These are phyloP conservation scores for Bipolaris victoriae DNA, from an alignment of 2,329 filamentous ascomycete species.

Conservation along the genomic window DNA sequence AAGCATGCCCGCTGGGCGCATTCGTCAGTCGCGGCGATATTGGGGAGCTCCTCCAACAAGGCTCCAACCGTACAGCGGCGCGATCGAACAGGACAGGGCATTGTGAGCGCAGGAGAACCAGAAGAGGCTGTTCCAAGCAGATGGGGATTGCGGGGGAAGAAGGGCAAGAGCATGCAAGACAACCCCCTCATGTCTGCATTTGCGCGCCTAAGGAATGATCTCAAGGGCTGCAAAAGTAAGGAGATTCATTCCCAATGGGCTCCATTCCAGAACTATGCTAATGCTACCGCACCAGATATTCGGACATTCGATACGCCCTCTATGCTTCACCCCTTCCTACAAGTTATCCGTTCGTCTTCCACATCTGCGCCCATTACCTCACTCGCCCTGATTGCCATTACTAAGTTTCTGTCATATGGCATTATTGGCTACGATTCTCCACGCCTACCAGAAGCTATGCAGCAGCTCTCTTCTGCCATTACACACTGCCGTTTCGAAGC, in stretches of 20 bases:
- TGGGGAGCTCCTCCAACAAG: conserved; percentile 71
- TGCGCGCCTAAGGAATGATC: conserved; percentile 83
- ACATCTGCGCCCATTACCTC: conserved; percentile 97
- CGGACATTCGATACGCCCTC: conserved; percentile 85
- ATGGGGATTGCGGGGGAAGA: conserved; percentile 94
- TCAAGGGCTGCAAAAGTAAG: conserved; percentile 81
- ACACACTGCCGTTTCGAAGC: conserved; percentile 98
- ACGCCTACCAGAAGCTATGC: conserved; percentile 90
- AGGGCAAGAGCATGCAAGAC: conserved; percentile 95
- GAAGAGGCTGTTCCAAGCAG: conserved; percentile 74
- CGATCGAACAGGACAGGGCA: conserved; percentile 45
- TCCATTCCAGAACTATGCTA: conserved; percentile 22
- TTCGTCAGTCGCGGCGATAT: conserved; percentile 92
- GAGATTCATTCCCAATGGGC: background rate
- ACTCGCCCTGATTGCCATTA: conserved; percentile 88
- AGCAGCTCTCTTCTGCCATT: conserved; percentile 89
- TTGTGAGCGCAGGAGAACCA: conserved; percentile 46
- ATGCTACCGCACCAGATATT: conserved; percentile 66
- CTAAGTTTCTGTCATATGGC: conserved; percentile 95
- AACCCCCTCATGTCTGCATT: conserved; percentile 96
- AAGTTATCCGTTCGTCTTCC: conserved; percentile 94
- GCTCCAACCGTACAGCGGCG: conserved; percentile 46
- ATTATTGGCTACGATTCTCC: conserved; percentile 85
- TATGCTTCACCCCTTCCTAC: conserved; percentile 89
- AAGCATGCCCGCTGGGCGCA: conserved; percentile 97